phyloP scores from a whole-genome alignment of 1,139 yeast genomes.

The Diutina ranongensis region DNA sequence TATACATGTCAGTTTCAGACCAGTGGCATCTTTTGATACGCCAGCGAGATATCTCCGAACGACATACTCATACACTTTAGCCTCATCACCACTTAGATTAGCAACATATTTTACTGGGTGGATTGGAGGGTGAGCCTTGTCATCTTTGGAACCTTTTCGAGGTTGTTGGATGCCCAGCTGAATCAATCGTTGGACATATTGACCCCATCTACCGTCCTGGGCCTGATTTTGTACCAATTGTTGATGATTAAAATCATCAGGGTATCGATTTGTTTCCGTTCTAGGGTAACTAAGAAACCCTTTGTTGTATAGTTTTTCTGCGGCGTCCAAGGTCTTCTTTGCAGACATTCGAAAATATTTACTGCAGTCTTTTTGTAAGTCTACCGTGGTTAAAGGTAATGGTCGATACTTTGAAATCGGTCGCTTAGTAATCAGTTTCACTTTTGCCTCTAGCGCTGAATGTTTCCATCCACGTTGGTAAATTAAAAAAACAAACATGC shows the following conservation, averaged over 20 bases:
- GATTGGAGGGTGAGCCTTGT: constrained; percentile 97
- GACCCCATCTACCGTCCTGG: constrained; percentile 37
- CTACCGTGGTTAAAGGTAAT: constrained; percentile 90
- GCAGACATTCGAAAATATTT: constrained; percentile 67
- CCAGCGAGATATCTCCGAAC: constrained; percentile 84
- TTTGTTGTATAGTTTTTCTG: constrained; percentile 74
- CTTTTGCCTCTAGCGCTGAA: constrained; percentile 18
- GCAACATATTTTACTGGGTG: constrained; percentile 61
- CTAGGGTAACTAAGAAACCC: constrained; percentile 94
- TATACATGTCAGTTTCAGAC: constrained; percentile 50
- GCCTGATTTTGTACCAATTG: constrained; percentile 50
- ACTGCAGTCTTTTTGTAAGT: constrained; percentile 80
- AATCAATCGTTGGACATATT: constrained; percentile 26
- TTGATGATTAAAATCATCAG: constrained; percentile 58
- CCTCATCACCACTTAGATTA: constrained; percentile 30
- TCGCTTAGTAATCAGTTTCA: constrained; percentile 23
- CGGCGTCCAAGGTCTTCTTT: constrained; percentile 68
- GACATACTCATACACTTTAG: constrained; percentile 76
- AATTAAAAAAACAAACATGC: constrained; percentile 46
- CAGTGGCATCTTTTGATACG: constrained; percentile 85
- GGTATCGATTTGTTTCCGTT: constrained; percentile 91
- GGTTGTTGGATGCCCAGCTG: constrained; percentile 42
- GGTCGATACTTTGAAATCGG: constrained; percentile 78
- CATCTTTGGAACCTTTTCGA: constrained; percentile 72
- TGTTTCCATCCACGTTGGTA: constrained; percentile 45